Evolutionary conservation across 2,329 filamentous ascomycete genomes (phyloP), one percentile per base, ranked within the genome.

Genomic region (Trichoderma sp.): DNA sequence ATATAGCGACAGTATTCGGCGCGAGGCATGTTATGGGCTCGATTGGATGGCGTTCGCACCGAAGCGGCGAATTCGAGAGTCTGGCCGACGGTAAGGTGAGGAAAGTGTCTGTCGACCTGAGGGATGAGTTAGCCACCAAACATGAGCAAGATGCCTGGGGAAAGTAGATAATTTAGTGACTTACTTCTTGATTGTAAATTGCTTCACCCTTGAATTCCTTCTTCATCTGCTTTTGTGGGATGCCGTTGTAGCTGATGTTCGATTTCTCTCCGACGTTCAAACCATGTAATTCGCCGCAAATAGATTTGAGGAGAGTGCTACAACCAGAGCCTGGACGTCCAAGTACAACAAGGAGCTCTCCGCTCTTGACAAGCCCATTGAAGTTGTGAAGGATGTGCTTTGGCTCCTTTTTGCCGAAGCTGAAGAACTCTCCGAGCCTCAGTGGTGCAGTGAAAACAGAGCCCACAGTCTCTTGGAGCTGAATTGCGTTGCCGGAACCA

Each of bases 1-100:
- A 90, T 88, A 48, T 90, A 87, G 22, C 84, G 81, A 63, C 85
- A 82, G 54, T 88, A 90, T 22, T 90, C 85, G 0, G 81, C 76
- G 2, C 88, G 84, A 2, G 84, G 84, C 73, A 92, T 87, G 32
- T 86, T 89, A 12, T 87, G 82, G 32, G 90, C 83, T 2, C 89
- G 82, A 63, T 89, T 86, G 1, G 87, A 85, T 0, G 91, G 90
- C 0, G 90, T 91, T 61, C 90, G 83, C 1, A 88, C 87, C 60
- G 88, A 86, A 1, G 91, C 84, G 0, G 92, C 92, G 74, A 94
- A 94, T 60, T 87, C 84, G 0, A 94, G 81, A 0, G 91, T 94
- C 71, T 92, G 85, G 1, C 89, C 87, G 12, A 94, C 90, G 0
- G 89, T 92, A 25, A 95, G 80, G n/a, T 91, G 89, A 0, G 91